Conservation (phyloP, 495 filamentous ascomycete genomes). For the Geoglossum glabrum region DNA sequence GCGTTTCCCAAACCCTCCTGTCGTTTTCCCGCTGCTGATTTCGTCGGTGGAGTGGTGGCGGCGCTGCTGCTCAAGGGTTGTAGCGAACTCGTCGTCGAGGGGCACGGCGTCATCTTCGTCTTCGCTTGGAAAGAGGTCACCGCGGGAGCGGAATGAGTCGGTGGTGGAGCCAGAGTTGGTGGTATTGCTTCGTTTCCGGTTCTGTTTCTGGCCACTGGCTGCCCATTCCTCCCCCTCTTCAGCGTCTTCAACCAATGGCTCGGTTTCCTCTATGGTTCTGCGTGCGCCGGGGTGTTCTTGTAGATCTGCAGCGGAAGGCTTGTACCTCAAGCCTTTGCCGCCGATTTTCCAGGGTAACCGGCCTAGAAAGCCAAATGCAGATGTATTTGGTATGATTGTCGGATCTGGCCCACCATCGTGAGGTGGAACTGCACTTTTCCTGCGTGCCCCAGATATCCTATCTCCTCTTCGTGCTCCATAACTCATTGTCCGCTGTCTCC, state of each 20-base stretch:
- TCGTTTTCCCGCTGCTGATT: slow-evolving; percentile 8
- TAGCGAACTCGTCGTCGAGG: slow-evolving; percentile 79
- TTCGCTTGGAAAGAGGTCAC: slow-evolving; percentile 84
- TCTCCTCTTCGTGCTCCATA: slow-evolving; percentile 48
- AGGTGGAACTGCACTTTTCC: slow-evolving; percentile 43
- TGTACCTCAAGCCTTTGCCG: slow-evolving; percentile 59
- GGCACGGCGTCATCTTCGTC: slow-evolving; percentile 82
- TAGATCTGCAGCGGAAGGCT: slow-evolving; percentile 75
- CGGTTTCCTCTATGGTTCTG: slow-evolving; percentile 30
- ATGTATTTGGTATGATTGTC: slow-evolving; percentile 77
- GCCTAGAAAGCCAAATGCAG: slow-evolving; percentile 66
- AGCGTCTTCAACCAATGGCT: slow-evolving; percentile 50
- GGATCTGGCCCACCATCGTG: slow-evolving; percentile 49
- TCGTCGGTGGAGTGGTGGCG: slow-evolving; percentile 15
- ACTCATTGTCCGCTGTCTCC: slow-evolving; percentile 63
- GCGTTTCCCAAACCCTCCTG: not conserved
- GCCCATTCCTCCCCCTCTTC: slow-evolving; percentile 30
- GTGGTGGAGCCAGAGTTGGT: slow-evolving; percentile 60
- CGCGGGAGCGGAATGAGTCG: slow-evolving; percentile 83
- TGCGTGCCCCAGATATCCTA: slow-evolving; percentile 17
- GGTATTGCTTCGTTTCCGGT: slow-evolving; percentile 57
- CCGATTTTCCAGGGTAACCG: slow-evolving; percentile 73
- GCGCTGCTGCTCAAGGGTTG: slow-evolving; percentile 43
- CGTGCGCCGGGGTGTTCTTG: slow-evolving; percentile 59
- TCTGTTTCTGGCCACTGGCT: slow-evolving; percentile 20